phyloP scores from a whole-genome alignment of 805 yeast genomes.

The Blastobotrys terrestris region DNA sequence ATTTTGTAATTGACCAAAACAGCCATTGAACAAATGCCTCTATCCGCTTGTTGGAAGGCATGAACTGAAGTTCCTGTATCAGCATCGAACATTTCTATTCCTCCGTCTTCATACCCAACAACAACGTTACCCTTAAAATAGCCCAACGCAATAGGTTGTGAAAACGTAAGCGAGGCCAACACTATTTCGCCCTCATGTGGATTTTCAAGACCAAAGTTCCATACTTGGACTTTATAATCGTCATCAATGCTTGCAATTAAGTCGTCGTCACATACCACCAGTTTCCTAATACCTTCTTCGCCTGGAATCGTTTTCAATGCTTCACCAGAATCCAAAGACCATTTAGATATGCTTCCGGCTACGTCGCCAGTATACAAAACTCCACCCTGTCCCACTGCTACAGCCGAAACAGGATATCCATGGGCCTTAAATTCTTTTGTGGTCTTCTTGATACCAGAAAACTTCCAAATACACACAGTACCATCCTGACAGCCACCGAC shows the following conservation, averaged over 20 bases:
- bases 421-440: not conserved
- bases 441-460: not conserved
- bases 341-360: not conserved
- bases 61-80: not conserved
- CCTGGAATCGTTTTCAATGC: not conserved
- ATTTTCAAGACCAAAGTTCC: not conserved
- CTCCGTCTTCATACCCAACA: not conserved
- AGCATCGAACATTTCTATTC: not conserved
- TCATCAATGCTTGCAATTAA: not conserved
- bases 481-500: conserved; percentile 17
- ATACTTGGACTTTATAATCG: not conserved
- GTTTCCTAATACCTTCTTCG: not conserved
- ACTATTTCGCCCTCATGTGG: not conserved
- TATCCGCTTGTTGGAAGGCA: not conserved
- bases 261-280: not conserved
- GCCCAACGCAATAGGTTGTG: not conserved
- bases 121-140: not conserved
- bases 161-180: not conserved
- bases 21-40: not conserved
- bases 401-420: not conserved
- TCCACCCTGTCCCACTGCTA: not conserved
- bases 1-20: not conserved
- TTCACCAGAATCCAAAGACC: not conserved
- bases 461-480: conserved; percentile 13
- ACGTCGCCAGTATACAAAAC: not conserved